Evolutionary conservation across 2,329 filamentous ascomycete species (phyloP), one percentile per base, ranked within the genome.

Genomic region (Colletotrichum spinosum): DNA sequence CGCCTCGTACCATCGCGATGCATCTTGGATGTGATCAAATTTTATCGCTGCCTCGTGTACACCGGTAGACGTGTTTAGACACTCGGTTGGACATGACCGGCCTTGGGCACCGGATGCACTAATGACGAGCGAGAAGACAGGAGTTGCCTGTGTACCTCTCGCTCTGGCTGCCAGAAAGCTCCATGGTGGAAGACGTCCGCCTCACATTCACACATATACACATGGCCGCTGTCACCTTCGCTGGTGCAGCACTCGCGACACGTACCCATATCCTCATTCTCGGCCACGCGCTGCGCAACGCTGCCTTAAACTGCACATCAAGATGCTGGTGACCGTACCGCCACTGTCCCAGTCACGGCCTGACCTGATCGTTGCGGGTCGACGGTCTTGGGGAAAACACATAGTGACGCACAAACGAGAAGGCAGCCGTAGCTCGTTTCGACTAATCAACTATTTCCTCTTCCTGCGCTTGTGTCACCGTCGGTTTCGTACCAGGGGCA

Each of bases 371-470:
- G 42, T 52, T 44, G 57, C 45, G 58, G 51, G 62, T 35, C 58
- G 46, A 53, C 41, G 25, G 25, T 25, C 38, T 48, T 37, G 45
- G 48, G 52, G 50, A 44, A 55, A 54, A 60, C 51, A 55, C 37
- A 65, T 52, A 53, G 54, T 50, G 62, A 49, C 41, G 52, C 62
- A 65, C 62, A 62, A 65, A 56, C 58, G 42, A 42, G 15, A 46
- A 39, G 33, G 52, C 62, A 58, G 53, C 58, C 62, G 53, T 65
- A 62, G 62, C 62, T 62, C 41, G 42, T 51, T 53, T 13, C 17
- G 56, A 62, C 62, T 65, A 65, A 62, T 65, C 58, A 62, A 65
- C 37, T 39, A 10, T 38, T 51, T 65, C 34, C 51, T 52, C 61
- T 34, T 33, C 52, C 56, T 48, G 34, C 53, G 34, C 35, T 53